Percentiles rank a stretch among this genome's conserved stretches.
Evolutionary conservation across 495 filamentous ascomycete genomes (phyloP).

Genomic region (Penicillium tannophilum): DNA sequence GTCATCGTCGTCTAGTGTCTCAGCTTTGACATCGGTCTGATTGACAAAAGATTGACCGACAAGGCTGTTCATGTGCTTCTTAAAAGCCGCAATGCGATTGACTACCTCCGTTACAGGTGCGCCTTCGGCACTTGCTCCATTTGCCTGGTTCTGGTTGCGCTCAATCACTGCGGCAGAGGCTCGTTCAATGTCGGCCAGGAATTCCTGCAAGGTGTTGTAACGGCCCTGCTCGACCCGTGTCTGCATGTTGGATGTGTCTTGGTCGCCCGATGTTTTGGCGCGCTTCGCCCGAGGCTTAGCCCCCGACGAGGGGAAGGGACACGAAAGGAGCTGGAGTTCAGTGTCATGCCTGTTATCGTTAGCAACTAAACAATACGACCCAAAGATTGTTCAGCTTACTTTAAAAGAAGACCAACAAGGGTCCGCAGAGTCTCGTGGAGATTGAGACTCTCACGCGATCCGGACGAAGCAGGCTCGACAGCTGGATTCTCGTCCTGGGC

Average conservation of each 20-base stretch:
- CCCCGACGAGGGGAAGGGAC: conserved; percentile 41
- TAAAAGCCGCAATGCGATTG: conserved; percentile 48
- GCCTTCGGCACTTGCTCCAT: conserved; percentile 34
- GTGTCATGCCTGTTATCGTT: conserved; percentile 41
- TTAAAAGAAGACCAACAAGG: conserved; percentile 41
- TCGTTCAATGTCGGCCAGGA: conserved; percentile 52
- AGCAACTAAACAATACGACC: conserved; percentile 11
- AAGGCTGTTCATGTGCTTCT: conserved; percentile 52
- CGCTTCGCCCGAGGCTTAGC: conserved; percentile 53
- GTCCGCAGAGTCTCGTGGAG: conserved; percentile 46
- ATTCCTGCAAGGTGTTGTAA: conserved; percentile 51
- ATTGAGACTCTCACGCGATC: conserved; percentile 37
- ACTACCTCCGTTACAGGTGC: conserved; percentile 41
- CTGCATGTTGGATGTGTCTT: conserved; percentile 43
- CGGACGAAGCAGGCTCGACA: conserved; percentile 29
- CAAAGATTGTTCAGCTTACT: conserved; percentile 27
- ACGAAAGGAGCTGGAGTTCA: conserved; percentile 47
- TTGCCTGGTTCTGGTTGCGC: conserved; percentile 40
- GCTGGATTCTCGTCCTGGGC: conserved; percentile 41
- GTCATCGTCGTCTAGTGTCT: conserved; percentile 42
- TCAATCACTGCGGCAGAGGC: conserved; percentile 50
- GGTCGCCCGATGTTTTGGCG: conserved; percentile 46
- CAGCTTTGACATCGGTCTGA: conserved; percentile 42
- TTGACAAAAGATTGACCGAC: conserved; percentile 44
- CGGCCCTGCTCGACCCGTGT: conserved; percentile 40